Percentiles rank a stretch among this genome's conserved stretches.
These are phyloP conservation scores for Candida namnaoensis DNA, from an alignment of 805 yeast genomes.

Conservation along the genomic window DNA sequence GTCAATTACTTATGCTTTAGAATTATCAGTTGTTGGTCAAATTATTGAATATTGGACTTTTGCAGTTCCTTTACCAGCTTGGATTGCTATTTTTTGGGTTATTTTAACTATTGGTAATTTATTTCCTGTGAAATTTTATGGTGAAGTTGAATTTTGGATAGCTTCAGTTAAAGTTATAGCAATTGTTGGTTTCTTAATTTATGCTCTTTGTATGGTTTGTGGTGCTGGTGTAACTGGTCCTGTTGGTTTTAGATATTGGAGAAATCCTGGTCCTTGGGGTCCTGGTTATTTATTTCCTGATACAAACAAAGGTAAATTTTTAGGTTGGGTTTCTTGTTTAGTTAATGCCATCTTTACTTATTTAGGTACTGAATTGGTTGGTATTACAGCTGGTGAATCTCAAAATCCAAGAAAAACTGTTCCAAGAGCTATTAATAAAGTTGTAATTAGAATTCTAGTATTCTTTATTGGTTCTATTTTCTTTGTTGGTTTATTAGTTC, in stretches of 20 bases:
- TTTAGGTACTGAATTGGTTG: conserved; percentile 53
- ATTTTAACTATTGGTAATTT: conserved; percentile 33
- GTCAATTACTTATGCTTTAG: conserved; percentile 63
- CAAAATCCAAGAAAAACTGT: conserved; percentile 60
- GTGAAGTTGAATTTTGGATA: conserved; percentile 49
- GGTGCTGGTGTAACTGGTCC: conserved; percentile 51
- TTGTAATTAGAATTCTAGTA: conserved; percentile 49
- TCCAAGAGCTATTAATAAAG: conserved; percentile 60
- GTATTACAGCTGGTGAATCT: conserved; percentile 53
- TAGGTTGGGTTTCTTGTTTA: conserved; percentile 46
- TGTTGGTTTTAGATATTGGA: conserved; percentile 58
- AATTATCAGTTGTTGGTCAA: conserved; percentile 48
- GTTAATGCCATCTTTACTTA: conserved; percentile 50
- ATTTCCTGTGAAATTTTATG: conserved; percentile 46
- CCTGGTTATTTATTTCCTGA: conserved; percentile 37
- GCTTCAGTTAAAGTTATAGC: conserved; percentile 45
- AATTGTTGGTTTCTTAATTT: conserved; percentile 44
- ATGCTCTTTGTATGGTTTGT: conserved; percentile 46
- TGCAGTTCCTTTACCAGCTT: conserved; percentile 49
- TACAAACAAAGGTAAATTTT: conserved; percentile 34
- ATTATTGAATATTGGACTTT: conserved; percentile 46
- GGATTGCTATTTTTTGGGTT: conserved; percentile 49
- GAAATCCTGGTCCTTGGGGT: conserved; percentile 65
- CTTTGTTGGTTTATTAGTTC: conserved; percentile 58
- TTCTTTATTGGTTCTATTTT: conserved; percentile 55